A percentile compares a stretch with the other conserved stretches of the same genome.
Conservation (phyloP, 129 eudicot species). For the Arctium lappa region DNA sequence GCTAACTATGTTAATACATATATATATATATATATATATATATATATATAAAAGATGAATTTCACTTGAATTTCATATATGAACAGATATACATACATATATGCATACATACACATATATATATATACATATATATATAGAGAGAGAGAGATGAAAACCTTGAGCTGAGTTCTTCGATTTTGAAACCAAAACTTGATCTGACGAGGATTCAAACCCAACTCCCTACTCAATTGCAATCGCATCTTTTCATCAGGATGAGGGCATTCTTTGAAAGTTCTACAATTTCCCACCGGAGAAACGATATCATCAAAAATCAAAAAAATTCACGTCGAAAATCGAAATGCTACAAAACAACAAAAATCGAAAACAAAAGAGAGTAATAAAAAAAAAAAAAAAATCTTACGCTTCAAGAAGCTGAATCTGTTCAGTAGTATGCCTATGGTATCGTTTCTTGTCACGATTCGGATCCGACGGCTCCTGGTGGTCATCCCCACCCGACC, state of each 20-base stretch:
- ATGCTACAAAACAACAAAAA: neutral
- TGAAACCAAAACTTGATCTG: slow-evolving; percentile 42
- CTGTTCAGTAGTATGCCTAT: slow-evolving; percentile 46
- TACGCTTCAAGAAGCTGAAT: slow-evolving; percentile 53
- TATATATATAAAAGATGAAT: too few species aligned
- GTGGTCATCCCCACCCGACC: slow-evolving; percentile 16
- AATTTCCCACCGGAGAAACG: neutral
- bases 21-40: too few species aligned
- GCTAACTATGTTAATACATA: too few species aligned
- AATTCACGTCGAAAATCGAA: neutral
- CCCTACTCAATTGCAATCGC: slow-evolving; percentile 7
- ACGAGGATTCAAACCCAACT: slow-evolving; percentile 20
- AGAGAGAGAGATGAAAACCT: neutral
- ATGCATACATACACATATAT: too few species aligned
- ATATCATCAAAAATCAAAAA: neutral
- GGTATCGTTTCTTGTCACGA: slow-evolving; percentile 40
- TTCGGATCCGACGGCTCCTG: slow-evolving; percentile 11
- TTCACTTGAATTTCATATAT: neutral
- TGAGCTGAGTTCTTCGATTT: slow-evolving; percentile 25
- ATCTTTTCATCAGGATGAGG: slow-evolving; percentile 31
- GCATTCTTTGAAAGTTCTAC: slow-evolving; percentile 16
- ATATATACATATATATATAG: neutral
- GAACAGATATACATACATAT: neutral
- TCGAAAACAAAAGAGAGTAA: neutral
- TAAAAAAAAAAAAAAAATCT: neutral